A percentile compares a stretch with the other conserved stretches of the same genome.
These are phyloP conservation scores for Ogataea zsoltii DNA, from an alignment of 805 yeast genomes.

Conservation along the genomic window DNA sequence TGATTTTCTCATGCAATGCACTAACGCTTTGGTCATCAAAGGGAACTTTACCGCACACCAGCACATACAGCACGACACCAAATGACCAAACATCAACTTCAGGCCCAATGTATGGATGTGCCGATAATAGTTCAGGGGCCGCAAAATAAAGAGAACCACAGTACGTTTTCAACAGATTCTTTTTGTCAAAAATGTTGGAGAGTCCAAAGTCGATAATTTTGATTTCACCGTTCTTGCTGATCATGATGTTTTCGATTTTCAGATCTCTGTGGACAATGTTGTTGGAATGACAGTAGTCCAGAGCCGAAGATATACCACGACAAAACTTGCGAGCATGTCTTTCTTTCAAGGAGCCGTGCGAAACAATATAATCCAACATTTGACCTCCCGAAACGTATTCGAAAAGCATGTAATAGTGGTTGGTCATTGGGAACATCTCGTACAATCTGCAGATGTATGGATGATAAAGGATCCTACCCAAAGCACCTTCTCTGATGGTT, in stretches of 20 bases:
- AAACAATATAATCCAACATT: slow-evolving; percentile 93
- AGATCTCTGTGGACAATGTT: slow-evolving; percentile 96
- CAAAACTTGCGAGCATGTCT: slow-evolving; percentile 93
- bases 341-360: slow-evolving; percentile 93
- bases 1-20: slow-evolving; percentile 89
- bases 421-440: slow-evolving; percentile 95
- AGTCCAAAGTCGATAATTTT: slow-evolving; percentile 96
- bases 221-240: slow-evolving; percentile 88
- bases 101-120: slow-evolving; percentile 92
- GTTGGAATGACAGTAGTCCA: slow-evolving; percentile 90
- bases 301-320: slow-evolving; percentile 89
- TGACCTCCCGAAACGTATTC: slow-evolving; percentile 98
- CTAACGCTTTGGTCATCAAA: slow-evolving; percentile 94
- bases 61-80: slow-evolving; percentile 92
- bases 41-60: slow-evolving; percentile 97
- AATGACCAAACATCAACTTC: slow-evolving; percentile 98
- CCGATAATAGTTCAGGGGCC: slow-evolving; percentile 93
- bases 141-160: slow-evolving; percentile 98
- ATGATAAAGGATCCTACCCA: slow-evolving; percentile 86
- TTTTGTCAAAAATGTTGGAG: slow-evolving; percentile 78
- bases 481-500: slow-evolving; percentile 92
- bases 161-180: slow-evolving; percentile 78
- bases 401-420: slow-evolving; percentile 94
- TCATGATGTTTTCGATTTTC: slow-evolving; percentile 95
- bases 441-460: slow-evolving; percentile 89